Evolutionary conservation across 1,139 yeast species (phyloP).

Genomic region (Hyphopichia wangnamkhiaoensis): DNA sequence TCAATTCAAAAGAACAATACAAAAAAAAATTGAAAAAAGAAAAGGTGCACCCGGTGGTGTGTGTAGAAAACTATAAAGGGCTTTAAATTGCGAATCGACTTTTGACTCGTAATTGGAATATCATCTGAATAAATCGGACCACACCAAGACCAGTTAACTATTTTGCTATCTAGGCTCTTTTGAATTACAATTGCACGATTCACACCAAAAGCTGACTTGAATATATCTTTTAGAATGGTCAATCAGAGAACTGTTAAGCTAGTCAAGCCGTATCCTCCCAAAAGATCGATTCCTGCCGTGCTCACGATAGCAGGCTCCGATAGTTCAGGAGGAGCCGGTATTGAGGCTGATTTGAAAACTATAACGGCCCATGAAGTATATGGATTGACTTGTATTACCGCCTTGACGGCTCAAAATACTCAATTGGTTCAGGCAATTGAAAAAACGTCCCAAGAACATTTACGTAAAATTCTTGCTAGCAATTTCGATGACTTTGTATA

Average conservation of each 20-base stretch:
- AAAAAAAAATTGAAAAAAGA: no score
- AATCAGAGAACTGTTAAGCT: background rate
- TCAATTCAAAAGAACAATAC: no score
- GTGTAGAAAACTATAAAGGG: no score
- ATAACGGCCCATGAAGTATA: conserved; percentile 77
- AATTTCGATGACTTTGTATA: conserved; percentile 62
- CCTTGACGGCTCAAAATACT: conserved; percentile 84
- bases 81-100: no score
- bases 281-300: conserved; percentile 37
- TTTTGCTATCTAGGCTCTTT: no score
- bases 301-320: conserved; percentile 83
- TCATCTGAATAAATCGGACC: no score
- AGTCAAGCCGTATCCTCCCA: background rate
- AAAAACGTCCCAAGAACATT: conserved; percentile 43
- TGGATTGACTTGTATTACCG: conserved; percentile 79
- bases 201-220: no score
- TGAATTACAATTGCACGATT: no score
- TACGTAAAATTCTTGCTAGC: conserved; percentile 51
- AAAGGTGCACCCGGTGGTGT: no score
- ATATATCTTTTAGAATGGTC: conserved; percentile 1
- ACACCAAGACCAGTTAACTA: no score
- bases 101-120: no score
- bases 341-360: conserved; percentile 89
- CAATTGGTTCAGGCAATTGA: conserved; percentile 55
- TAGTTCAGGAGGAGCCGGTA: conserved; percentile 93